These are phyloP conservation scores for Phytophthora hybrid DNA, from an alignment of 352 stramenopile genomes.

Conservation along the genomic window DNA sequence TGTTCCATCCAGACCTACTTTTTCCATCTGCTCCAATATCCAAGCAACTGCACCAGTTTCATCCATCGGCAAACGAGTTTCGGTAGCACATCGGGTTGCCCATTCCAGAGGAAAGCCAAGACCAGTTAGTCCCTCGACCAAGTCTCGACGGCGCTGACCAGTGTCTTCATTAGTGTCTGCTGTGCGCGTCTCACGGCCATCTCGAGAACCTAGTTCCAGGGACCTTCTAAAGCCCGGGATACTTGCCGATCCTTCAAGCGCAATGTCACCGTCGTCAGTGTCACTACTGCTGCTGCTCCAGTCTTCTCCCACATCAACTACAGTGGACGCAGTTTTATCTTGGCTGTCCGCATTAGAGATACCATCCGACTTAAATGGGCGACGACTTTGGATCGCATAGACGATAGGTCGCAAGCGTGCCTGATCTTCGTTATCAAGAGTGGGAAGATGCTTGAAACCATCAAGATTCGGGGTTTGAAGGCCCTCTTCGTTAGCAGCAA, in stretches of 20 bases:
- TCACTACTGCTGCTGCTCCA: slow-evolving; percentile 37
- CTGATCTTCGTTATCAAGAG: slow-evolving; percentile 54
- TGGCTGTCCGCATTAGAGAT: neutral
- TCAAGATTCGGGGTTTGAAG: neutral
- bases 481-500: slow-evolving; percentile 6
- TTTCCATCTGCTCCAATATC: slow-evolving; percentile 93
- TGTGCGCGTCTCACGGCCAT: slow-evolving; percentile 14
- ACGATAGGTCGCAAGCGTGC: slow-evolving; percentile 52
- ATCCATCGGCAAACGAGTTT: slow-evolving; percentile 52
- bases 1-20: slow-evolving; percentile 43
- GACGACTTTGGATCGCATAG: slow-evolving; percentile 19
- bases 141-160: slow-evolving; percentile 44
- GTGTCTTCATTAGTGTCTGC: slow-evolving; percentile 17
- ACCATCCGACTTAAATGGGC: neutral
- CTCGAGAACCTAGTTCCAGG: slow-evolving; percentile 3
- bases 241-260: slow-evolving; percentile 13
- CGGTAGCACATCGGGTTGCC: slow-evolving; percentile 65
- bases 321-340: slow-evolving; percentile 2
- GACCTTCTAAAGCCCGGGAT: neutral
- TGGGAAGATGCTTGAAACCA: slow-evolving; percentile 50
- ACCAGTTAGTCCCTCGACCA: slow-evolving; percentile 80
- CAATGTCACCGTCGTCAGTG: slow-evolving; percentile 29
- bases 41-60: slow-evolving; percentile 85
- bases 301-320: slow-evolving; percentile 1
- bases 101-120: slow-evolving; percentile 90